Base-by-base conservation (phyloP, 2,329 filamentous ascomycete genomes). In the Stachybotrys chartarum region DNA sequence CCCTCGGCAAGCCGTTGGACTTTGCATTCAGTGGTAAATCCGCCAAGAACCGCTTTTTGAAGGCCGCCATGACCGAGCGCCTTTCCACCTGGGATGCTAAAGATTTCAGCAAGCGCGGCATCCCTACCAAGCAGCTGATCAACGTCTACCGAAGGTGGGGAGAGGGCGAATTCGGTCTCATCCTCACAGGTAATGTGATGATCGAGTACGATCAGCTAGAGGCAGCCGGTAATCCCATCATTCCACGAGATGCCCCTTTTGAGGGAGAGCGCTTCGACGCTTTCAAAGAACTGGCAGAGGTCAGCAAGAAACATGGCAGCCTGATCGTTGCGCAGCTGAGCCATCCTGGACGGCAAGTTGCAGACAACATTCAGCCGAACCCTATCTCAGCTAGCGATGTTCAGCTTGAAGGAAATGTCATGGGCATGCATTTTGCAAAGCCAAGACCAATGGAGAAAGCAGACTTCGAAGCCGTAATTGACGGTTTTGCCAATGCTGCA, bases 61-160 rank as follows among this genome's bases (percentile, higher is more conserved):
- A 88, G 68, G 83, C 75, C 6, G 80, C 86, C 47, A 87, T 88
- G 85, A 81, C 81, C 2, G 86, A 89, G 66, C 73, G 78, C 7
- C 70, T 87, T 14, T 81, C 83, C 0, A 82, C 78, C 6, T 88
- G 82, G 82, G 75, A 81, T 56, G 72, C 78, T 7, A 75, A 75
- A 30, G 74, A 82, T 55, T 61, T 80, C 8, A 68, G 76, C 24
- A 74, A 74, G 4, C 77, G 85, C 47, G 75, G 74, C 0, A 61
- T 76, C 24, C 74, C 73, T 1, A 68, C 70, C 4, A 59, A 66
- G 32, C 67, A 74, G 49, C 61, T 71, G 18, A 64, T 82, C 61
- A 79, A 83, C 35, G 70, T 83, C 46, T 87, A 87, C 68, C 72
- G 76, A 51, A 53, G 65, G 17, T 88, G 83, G 83, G 84, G 84